Percentiles rank a stretch among this genome's conserved stretches.
phyloP scores from a whole-genome alignment of 2,329 filamentous ascomycete genomes.

The Aaosphaeria pasadenensis region DNA sequence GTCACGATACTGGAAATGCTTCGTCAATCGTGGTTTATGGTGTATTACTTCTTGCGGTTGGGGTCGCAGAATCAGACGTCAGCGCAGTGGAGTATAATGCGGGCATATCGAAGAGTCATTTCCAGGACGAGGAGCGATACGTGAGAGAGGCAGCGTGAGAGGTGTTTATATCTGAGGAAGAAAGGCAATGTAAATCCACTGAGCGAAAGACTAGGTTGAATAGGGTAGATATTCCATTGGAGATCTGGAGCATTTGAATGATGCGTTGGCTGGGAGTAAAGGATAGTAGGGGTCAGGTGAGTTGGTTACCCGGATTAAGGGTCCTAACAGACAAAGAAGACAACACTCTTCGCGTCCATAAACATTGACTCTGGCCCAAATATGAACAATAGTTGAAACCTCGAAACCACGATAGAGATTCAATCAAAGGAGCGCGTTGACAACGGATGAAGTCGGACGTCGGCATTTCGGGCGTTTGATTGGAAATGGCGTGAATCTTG shows the following conservation, averaged over 20 bases:
- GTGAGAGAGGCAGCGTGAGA: conserved; percentile 15
- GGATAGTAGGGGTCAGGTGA: conserved; percentile 20
- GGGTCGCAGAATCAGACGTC: conserved; percentile 19
- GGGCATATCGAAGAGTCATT: background rate
- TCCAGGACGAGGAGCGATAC: background rate
- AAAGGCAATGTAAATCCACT: conserved; percentile 37
- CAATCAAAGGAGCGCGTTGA: too few species aligned
- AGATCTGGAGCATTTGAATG: conserved; percentile 15
- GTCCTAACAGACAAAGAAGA: too few species aligned
- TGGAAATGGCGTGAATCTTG: too few species aligned
- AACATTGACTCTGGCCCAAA: too few species aligned
- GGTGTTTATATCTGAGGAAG: conserved; percentile 36
- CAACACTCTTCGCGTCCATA: too few species aligned
- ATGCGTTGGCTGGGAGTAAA: conserved; percentile 7
- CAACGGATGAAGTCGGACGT: too few species aligned
- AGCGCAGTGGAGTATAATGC: conserved; percentile 10
- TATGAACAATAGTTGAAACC: too few species aligned
- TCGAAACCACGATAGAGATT: too few species aligned
- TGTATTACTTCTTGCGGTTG: conserved; percentile 38
- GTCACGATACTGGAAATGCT: conserved; percentile 37
- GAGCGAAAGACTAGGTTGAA: conserved; percentile 31
- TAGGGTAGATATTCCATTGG: conserved; percentile 34
- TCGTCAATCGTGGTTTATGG: conserved; percentile 34
- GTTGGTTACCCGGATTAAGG: conserved; percentile 9
- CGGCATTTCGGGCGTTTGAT: too few species aligned